phyloP scores from a whole-genome alignment of 768 basidiomycete genomes.

The Boletus tomentosulus region DNA sequence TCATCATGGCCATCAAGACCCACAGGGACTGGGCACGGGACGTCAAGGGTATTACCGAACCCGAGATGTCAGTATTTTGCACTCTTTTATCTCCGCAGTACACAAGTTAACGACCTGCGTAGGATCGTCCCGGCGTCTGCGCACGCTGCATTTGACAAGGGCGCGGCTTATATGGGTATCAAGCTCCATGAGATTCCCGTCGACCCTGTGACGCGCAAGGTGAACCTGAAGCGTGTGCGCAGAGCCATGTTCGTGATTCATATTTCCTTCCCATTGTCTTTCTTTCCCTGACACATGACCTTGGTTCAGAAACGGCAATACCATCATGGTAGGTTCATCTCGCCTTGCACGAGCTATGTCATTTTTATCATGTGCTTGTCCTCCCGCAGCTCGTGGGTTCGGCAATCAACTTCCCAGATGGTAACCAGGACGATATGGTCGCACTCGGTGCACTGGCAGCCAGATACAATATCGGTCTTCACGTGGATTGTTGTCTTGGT shows the following conservation, averaged over 20 bases:
- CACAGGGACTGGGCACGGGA: conserved; percentile 88
- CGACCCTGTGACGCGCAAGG: conserved; percentile 69
- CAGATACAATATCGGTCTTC: conserved; percentile 74
- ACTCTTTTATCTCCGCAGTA: neutral
- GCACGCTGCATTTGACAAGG: conserved; percentile 96
- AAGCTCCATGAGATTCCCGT: conserved; percentile 88
- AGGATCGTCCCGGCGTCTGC: conserved; percentile 83
- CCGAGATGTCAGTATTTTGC: conserved; percentile 71
- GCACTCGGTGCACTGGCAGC: conserved; percentile 72
- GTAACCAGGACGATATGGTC: conserved; percentile 82
- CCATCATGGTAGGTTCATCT: conserved; percentile 64
- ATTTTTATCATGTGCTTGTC: neutral
- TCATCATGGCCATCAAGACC: conserved; percentile 93
- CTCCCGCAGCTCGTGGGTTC: conserved; percentile 72
- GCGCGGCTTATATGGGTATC: conserved; percentile 79
- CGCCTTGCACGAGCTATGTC: neutral
- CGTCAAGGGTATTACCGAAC: conserved; percentile 83
- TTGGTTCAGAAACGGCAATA: conserved; percentile 68
- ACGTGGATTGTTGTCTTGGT: conserved; percentile 94
- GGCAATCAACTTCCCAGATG: conserved; percentile 81
- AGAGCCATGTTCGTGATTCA: conserved; percentile 74
- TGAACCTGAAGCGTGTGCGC: conserved; percentile 68
- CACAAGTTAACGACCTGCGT: neutral
- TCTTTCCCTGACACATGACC: conserved; percentile 1
- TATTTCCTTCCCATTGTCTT: neutral